Evolutionary conservation across 148 eudicot genomes (phyloP).

Genomic region (Camellia sinensis): DNA sequence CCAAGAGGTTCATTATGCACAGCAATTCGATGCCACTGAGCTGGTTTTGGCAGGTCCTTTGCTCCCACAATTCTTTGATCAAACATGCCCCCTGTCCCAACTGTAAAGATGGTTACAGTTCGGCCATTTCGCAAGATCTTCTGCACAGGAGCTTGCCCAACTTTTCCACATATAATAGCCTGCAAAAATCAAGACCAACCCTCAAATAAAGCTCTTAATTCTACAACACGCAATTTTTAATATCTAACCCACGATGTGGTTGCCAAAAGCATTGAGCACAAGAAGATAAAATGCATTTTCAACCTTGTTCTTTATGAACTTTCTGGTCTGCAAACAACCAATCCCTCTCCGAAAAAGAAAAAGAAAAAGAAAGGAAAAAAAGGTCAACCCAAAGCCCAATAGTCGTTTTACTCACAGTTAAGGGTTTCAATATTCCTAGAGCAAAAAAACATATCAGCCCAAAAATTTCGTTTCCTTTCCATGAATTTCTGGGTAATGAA

Average conservation of each 20-base stretch:
- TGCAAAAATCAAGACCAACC: conserved; percentile 21
- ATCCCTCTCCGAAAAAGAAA: neutral
- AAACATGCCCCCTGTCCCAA: conserved; percentile 97
- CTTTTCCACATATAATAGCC: conserved; percentile 94
- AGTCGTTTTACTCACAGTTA: too few relatives aligned
- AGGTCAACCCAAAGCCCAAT: too few relatives aligned
- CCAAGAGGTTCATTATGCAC: conserved; percentile 85
- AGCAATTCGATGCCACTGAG: conserved; percentile 93
- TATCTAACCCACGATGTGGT: neutral
- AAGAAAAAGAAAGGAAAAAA: neutral
- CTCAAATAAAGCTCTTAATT: neutral
- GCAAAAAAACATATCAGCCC: neutral
- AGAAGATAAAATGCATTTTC: neutral
- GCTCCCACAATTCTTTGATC: conserved; percentile 62
- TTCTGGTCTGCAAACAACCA: neutral
- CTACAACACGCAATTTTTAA: neutral
- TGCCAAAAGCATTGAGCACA: neutral
- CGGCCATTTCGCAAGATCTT: conserved; percentile 88
- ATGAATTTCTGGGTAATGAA: neutral
- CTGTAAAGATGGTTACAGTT: conserved; percentile 83
- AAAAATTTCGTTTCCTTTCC: neutral
- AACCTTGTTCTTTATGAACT: neutral
- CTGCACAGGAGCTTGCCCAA: conserved; percentile 89
- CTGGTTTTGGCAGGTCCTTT: conserved; percentile 73
- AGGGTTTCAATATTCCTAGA: neutral